Conservation (phyloP, 345 rosid species). For the Hevea brasiliensis region DNA sequence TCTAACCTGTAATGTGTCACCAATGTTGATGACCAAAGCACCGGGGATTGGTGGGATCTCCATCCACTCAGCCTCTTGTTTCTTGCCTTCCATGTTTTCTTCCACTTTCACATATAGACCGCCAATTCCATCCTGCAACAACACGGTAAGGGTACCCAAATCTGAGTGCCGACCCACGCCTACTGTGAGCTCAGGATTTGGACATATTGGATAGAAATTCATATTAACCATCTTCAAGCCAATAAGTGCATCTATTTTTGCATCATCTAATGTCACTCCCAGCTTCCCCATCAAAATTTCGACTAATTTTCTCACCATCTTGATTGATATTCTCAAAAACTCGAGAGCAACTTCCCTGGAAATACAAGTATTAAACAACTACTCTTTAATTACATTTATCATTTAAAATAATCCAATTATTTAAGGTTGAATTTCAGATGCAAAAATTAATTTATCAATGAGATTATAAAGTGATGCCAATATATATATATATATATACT, state of each 20-base stretch:
- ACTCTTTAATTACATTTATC: background rate
- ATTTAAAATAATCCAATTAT: background rate
- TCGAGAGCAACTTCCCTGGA: conserved; percentile 48
- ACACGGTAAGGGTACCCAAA: conserved; percentile 52
- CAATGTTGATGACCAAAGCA: conserved; percentile 29
- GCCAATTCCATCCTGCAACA: conserved; percentile 63
- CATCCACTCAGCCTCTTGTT: conserved; percentile 32
- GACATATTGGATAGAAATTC: conserved; percentile 65
- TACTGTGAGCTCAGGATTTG: conserved; percentile 55
- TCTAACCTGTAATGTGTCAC: conserved; percentile 20
- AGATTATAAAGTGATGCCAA: background rate
- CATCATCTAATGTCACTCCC: conserved; percentile 39
- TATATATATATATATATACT: too few species aligned
- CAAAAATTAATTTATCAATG: background rate
- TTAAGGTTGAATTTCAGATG: background rate
- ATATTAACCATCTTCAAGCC: conserved; percentile 50
- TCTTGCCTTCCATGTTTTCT: conserved; percentile 12
- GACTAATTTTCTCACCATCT: conserved; percentile 42
- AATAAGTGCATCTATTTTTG: conserved; percentile 37
- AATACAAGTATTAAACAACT: too few species aligned
- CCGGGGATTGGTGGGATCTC: conserved; percentile 24
- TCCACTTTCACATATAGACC: conserved; percentile 57
- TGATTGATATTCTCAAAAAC: conserved; percentile 41
- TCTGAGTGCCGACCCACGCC: conserved; percentile 72
- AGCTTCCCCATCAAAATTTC: conserved; percentile 42